Base-by-base conservation (phyloP, 257 asterid species). In the Solanum bulbocastanum region DNA sequence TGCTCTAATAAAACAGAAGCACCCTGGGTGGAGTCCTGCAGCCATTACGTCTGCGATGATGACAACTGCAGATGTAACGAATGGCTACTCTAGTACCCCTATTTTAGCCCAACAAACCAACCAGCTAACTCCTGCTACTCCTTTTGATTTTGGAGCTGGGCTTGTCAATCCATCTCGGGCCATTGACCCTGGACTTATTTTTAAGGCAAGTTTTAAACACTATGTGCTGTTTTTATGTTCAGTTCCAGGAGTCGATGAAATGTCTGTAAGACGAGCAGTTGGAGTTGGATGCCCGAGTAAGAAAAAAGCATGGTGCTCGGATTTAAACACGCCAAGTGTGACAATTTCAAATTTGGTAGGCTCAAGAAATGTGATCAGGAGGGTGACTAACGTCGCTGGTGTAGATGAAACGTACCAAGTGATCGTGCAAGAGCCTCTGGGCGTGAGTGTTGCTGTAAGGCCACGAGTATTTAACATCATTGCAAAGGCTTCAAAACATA, bases 131-230 rank as follows among this genome's bases (percentile, higher is more conserved):
- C 91, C 92, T 1, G 95, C 97, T 39, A 94, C 95, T 15, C 94
- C 98, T 1, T 94, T 94, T 10, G 97, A 95, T 84, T 90, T 90
- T 25, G 97, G 98, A n/a, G 88, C 95, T 5, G 97, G 98, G 13
- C 90, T 91, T 58, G 62, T 95, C 90, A 90, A 94, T 15, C 93
- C 97, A 2, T 86, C 98, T 1, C 85, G 83, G 68, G 98, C 98
- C 86, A 88, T 94, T 10, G 94, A 95, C 72, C 97, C 96, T 0
- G 97, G 97, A 7, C 94, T 95, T 42, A 92, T 92, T 23, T 94
- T 95, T 79, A 69, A 95, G 62, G 82, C 86, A 16, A 18, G 85
- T 65, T 95, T 93, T 92, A 86, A 90, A 85, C 90, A 94, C 85
- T 93, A 94, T 60, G 58, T 93, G 4, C 90, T 85, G 87, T 95